Evolutionary conservation across 208 protist species (phyloP), one percentile per base, ranked within the genome.

Genomic region (Balamuthia mandrillaris): DNA sequence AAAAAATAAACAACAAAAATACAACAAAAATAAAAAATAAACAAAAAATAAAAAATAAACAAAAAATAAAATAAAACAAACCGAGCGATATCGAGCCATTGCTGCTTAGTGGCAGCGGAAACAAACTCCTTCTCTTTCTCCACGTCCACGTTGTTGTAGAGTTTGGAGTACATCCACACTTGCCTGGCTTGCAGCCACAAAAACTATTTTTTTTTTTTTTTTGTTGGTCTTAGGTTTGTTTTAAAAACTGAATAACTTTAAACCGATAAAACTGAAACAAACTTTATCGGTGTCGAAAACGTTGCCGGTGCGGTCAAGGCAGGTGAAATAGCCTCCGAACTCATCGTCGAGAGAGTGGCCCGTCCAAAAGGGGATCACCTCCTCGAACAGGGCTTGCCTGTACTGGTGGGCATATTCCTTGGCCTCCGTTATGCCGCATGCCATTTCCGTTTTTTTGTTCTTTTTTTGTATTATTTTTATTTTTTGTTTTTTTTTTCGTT

Each of bases 251-350:
- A n/a, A n/a, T n/a, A n/a, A n/a, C n/a, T n/a, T n/a, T n/a, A n/a
- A n/a, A n/a, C n/a, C n/a, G n/a, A n/a, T n/a, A n/a, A n/a, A n/a
- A n/a, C n/a, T n/a, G n/a, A n/a, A n/a, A 63, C 39, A 31, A 9
- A 82, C 33, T 35, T 82, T 78, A 21, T 78, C 68, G 1, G 68
- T 78, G n/a, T 82, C 45, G 44, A 52, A 82, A 1, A 37, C 29
- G 39, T 63, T 82, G 45, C 68, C 68, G 12, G 68, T 52, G 56
- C 29, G 29, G 37, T 82, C 74, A 0, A 82, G 74, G 35, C 74
- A 82, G 33, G 74, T 82, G 47, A 82, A 82, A 41, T 63, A 82
- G 56, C 74, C 74, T 2, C 74, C 74, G 10, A 65, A 35, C 37
- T 82, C 74, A 24, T 24, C 35, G 16, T 82, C 74, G 1, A 49